Evolutionary conservation across 768 basidiomycete species (phyloP), one percentile per base, ranked within the genome.

Genomic region (Vararia minispora): DNA sequence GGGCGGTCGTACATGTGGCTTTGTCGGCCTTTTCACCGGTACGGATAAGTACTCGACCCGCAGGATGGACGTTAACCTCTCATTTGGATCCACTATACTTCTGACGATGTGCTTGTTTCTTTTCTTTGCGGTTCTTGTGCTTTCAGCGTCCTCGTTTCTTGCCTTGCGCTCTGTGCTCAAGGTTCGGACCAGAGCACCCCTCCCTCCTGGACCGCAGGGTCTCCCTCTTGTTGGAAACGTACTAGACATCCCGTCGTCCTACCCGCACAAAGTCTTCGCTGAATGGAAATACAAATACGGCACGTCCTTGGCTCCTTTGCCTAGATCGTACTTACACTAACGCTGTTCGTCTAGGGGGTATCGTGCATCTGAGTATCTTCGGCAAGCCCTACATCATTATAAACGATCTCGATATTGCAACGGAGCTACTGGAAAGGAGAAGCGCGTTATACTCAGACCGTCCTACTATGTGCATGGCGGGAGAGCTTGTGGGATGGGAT

Each of bases 401-500:
- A 3, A 29, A 31, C 28, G 17, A 35, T 9, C 10, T 21, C 6
- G 28, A 33, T 22, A 22, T 41, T 21, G 40, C 40, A 27, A 41
- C 35, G 18, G 40, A 41, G 28, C 18, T 41, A 29, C 17, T 41
- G 4, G 40, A 41, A n/a, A 41, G 25, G 40, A 41, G 36, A 13
- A 29, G 40, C 18, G 32, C 40, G 18, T 35, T 41, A 13, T 41
- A 35, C 33, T 41, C 40, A 4, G 40, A 41, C 21, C 17, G 40
- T 24, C 40, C 40, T 4, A n/a, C 36, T 14, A 16, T 35, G 16
- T 29, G 36, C 11, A 41, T 41, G 40, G 40, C 40, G 11, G 40
- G 40, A n/a, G 34, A 41, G 22, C 23, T 41, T 21, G 34, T 29
- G 10, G 40, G 40, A 11, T 41, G 35, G 23, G 18, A 30, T 3